Evolutionary conservation across 805 yeast species (phyloP), one percentile per base, ranked within the genome.

Genomic region (Pichia scutulata): DNA sequence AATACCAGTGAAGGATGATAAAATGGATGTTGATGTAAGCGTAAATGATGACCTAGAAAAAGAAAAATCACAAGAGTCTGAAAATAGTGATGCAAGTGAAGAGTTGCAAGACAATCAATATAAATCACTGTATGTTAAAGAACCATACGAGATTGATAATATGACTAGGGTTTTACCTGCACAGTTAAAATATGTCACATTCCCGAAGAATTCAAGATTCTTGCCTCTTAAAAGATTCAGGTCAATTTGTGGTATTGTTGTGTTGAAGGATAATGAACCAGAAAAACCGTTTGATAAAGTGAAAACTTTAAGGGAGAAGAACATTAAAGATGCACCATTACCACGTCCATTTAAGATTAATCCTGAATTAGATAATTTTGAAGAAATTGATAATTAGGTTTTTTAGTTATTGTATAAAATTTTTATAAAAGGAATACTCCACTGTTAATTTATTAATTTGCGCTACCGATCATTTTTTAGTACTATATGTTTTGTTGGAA

Each of bases 151-250:
- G 63, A 72, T 93, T 50, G 75, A 75, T 37, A 93, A 93, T 64
- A 72, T 92, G 77, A 77, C 93, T 13, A 81, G 99, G 61, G 96
- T 93, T 2, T 72, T 93, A 49, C 98, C 98, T 16, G 78, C 83
- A 43, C 98, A 93, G 70, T 74, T 90, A 52, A 84, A 83, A 67
- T 88, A 82, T 69, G 80, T 93, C 47, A 76, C 95, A 4, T 89
- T 92, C 64, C 68, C 74, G 39, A 84, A 84, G 61, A 85, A 81
- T 50, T 84, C 78, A 44, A 77, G 96, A 62, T 92, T 84, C 67
- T 77, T 74, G 33, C 97, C 98, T 6, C 84, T 89, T 9, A 83
- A 95, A 66, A 84, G 82, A 64, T 81, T 80, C 64, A 82, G 72
- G 71, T 78, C 87, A 63, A 52, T 67, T 70, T 70, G 81, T 42